Conservation (phyloP, 306 rosid species). For the Acacia acuminata region DNA sequence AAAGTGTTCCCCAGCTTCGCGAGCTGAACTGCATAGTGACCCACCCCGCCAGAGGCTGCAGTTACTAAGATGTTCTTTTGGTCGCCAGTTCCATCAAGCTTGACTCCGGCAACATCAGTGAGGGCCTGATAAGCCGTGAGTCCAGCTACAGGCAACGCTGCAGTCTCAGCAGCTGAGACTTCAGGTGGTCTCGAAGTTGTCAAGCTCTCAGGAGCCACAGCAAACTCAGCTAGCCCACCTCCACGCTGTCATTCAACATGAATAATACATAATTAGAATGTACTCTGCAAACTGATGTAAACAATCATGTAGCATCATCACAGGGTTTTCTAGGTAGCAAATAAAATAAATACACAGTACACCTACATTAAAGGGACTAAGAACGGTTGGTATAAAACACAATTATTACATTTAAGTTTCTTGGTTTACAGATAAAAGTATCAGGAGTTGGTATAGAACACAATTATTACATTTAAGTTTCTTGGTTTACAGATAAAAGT, state of each 20-base stretch:
- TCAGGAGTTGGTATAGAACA: neutral
- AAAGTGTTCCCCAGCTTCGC: slow-evolving; percentile 65
- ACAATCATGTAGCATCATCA: neutral
- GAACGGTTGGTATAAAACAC: neutral
- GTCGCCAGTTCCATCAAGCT: slow-evolving; percentile 58
- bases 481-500: neutral
- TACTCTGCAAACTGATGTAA: neutral
- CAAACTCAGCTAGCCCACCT: slow-evolving; percentile 73
- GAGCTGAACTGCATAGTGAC: slow-evolving; percentile 65
- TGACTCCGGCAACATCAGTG: slow-evolving; percentile 59
- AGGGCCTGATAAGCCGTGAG: slow-evolving; percentile 72
- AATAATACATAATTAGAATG: neutral
- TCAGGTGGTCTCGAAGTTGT: slow-evolving; percentile 55
- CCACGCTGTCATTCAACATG: slow-evolving; percentile 53
- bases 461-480: neutral
- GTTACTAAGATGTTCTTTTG: slow-evolving; percentile 55
- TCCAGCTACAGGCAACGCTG: slow-evolving; percentile 61
- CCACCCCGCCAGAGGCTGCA: slow-evolving; percentile 66
- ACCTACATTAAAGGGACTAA: neutral
- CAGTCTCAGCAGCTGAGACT: slow-evolving; percentile 63
- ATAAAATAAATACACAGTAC: neutral
- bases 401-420: neutral
- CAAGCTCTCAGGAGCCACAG: slow-evolving; percentile 44
- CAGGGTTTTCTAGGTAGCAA: neutral
- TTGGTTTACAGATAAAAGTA: neutral